A percentile compares a stretch with the other conserved stretches of the same genome.
These are phyloP conservation scores for Sporopachydermia lactativora DNA, from an alignment of 805 yeast genomes.

Conservation along the genomic window DNA sequence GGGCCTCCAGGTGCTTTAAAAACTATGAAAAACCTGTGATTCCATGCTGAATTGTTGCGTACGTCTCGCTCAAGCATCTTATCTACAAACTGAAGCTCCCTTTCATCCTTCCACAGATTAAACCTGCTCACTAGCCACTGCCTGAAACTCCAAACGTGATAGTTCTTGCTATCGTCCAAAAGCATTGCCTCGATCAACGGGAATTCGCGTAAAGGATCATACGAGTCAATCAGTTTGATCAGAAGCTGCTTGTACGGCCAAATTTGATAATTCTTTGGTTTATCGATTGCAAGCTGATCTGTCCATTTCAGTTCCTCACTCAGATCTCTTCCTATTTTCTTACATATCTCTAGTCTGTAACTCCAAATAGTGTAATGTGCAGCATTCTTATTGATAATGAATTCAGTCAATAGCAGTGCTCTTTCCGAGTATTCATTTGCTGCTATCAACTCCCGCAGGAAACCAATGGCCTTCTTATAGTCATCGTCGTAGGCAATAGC, in stretches of 20 bases:
- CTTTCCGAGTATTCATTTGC: constrained; percentile 52
- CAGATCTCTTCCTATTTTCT: constrained; percentile 19
- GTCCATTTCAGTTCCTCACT: constrained; percentile 64
- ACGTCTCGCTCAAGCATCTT: constrained; percentile 44
- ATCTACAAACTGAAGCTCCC: constrained; percentile 40
- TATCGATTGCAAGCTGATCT: constrained; percentile 55
- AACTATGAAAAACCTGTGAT: constrained; percentile 56
- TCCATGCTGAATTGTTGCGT: constrained; percentile 90
- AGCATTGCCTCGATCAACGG: constrained; percentile 57
- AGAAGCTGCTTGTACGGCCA: constrained; percentile 84
- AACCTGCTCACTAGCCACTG: constrained; percentile 66
- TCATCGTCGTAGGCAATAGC: constrained; percentile 50
- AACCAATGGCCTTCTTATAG: constrained; percentile 47
- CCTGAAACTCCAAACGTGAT: constrained; percentile 91
- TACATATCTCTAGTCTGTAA: constrained; percentile 20
- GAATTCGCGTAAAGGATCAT: constrained; percentile 13
- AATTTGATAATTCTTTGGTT: constrained; percentile 90
- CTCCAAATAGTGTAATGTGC: constrained; percentile 91
- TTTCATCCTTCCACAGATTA: constrained; percentile 25
- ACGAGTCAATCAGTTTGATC: constrained; percentile 23
- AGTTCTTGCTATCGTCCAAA: constrained; percentile 73
- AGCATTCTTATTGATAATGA: constrained; percentile 54
- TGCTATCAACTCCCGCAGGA: constrained; percentile 44
- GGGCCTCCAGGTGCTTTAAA: constrained; percentile 12
- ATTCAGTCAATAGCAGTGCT: constrained; percentile 51